Base-by-base conservation (phyloP, 2,329 filamentous ascomycete species). In the Epichloe amarillans region DNA sequence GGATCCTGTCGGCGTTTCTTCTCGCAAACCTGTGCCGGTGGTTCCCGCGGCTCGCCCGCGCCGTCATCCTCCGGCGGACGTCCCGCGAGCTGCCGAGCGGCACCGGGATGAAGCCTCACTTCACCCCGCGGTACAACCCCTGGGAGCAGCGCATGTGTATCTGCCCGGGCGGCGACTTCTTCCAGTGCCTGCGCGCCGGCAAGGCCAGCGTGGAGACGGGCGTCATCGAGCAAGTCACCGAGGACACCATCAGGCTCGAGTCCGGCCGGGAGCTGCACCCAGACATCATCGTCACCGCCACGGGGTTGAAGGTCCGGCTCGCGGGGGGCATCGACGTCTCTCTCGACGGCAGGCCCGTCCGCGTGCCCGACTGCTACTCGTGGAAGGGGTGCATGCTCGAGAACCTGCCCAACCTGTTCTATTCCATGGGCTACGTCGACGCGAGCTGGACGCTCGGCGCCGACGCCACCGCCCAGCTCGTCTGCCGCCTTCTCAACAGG, bases 141-240 rank as follows among this genome's bases (percentile, higher is more conserved):
- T 82, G 84, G 75, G 76, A 86, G 47, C 86, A 93, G 64, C 78
- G 86, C 0, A 68, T 90, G n/a, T 89, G 86, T 58, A 66, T 86
- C 50, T 80, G 63, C 19, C 72, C 71, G 0, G 68, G 72, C 47
- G 72, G 70, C 3, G 75, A 79, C 57, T 79, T 78, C 57, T 77
- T 71, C 61, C 58, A 68, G 30, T 66, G 69, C 0, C 58, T 77
- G 0, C 64, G 64, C 40, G 60, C 58, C 0, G 63, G 63, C 1
- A 72, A 72, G 46, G 62, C 64, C 1, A 58, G 66, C 21, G 60
- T 77, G 7, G 68, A 72, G 1, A 77, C 75, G 0, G 74, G 70
- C 50, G 65, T 57, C 5, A 76, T 81, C 57, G 64, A 72, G 26
- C 69, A 64, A 0, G 69, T 77, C 8, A 76, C 72, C 0, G 56